phyloP scores from a whole-genome alignment of 2,329 filamentous ascomycete species.

The Leptographium flavum region DNA sequence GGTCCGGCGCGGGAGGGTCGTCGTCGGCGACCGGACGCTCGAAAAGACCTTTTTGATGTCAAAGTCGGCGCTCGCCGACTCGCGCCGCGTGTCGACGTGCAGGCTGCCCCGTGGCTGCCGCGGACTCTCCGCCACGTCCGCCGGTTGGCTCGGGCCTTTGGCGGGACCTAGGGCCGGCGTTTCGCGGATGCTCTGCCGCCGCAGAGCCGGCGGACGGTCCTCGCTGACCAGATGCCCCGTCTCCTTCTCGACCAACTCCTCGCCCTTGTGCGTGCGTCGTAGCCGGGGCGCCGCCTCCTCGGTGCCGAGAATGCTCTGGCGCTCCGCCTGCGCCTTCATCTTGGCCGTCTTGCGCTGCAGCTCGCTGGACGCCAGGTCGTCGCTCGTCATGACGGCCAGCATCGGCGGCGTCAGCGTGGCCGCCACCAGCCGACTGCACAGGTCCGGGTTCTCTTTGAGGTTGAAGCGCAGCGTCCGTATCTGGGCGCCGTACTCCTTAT shows the following conservation, averaged over 20 bases:
- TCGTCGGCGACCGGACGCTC: constrained; percentile 61
- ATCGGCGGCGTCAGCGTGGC: constrained; percentile 57
- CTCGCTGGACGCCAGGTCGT: constrained; percentile 87
- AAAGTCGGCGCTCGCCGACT: constrained; percentile 49
- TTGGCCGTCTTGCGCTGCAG: constrained; percentile 63
- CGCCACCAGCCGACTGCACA: constrained; percentile 63
- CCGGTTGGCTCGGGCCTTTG: background rate
- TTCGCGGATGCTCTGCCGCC: constrained; percentile 19
- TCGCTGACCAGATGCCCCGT: constrained; percentile 22
- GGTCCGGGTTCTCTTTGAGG: constrained; percentile 71
- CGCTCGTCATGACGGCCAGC: constrained; percentile 74
- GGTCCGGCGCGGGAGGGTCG: constrained; percentile 29
- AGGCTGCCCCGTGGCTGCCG: constrained; percentile 22
- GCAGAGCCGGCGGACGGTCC: constrained; percentile 23
- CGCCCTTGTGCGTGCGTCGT: constrained; percentile 85
- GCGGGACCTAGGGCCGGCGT: background rate
- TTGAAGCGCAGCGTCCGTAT: constrained; percentile 71
- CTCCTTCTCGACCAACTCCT: constrained; percentile 76
- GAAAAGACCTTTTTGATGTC: constrained; percentile 80
- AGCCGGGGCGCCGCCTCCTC: constrained; percentile 66
- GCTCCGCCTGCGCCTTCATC: constrained; percentile 65
- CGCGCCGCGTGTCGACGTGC: constrained; percentile 29
- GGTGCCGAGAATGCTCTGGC: constrained; percentile 71
- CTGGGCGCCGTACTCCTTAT: constrained; percentile 43
- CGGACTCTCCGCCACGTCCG: background rate